Evolutionary conservation across 192 early-diverging fungal species (phyloP).

Genomic region (Gonapodya prolifera): DNA sequence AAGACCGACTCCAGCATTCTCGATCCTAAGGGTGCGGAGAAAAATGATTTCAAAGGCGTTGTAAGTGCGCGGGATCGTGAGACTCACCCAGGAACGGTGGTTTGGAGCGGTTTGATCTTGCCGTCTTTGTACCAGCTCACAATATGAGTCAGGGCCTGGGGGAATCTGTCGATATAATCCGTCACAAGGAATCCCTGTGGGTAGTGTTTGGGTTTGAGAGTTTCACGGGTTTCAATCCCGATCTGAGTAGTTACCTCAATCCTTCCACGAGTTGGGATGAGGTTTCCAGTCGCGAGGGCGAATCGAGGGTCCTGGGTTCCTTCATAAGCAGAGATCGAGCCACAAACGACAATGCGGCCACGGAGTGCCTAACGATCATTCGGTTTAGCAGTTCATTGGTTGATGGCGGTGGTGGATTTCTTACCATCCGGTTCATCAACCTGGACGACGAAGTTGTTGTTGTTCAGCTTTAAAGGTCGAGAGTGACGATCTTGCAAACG

Average conservation of each 20-base stretch:
- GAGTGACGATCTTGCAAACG: too few species aligned
- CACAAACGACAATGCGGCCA: constrained; percentile 35
- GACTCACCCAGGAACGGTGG: constrained; percentile 15
- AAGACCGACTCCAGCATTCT: constrained; percentile 33
- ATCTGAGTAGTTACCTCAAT: not conserved
- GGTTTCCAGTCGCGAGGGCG: constrained; percentile 23
- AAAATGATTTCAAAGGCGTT: not conserved
- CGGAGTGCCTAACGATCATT: constrained; percentile 9
- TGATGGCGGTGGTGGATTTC: not conserved
- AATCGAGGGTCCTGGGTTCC: constrained; percentile 14
- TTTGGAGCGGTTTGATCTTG: constrained; percentile 1
- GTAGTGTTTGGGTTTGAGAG: too few species aligned
- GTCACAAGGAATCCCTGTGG: not conserved
- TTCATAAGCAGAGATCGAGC: constrained; percentile 34
- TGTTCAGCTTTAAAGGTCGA: too few species aligned
- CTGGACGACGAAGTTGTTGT: not conserved
- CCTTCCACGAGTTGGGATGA: constrained; percentile 5
- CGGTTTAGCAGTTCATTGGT: not conserved
- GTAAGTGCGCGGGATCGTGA: not conserved
- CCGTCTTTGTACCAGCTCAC: constrained; percentile 1
- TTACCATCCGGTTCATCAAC: not conserved
- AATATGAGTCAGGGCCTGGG: not conserved
- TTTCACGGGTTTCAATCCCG: too few species aligned
- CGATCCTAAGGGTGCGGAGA: constrained; percentile 10
- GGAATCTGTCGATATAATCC: not conserved